These are phyloP conservation scores for Chaetomium globosum DNA, from an alignment of 2,329 filamentous ascomycete species.

Conservation along the genomic window DNA sequence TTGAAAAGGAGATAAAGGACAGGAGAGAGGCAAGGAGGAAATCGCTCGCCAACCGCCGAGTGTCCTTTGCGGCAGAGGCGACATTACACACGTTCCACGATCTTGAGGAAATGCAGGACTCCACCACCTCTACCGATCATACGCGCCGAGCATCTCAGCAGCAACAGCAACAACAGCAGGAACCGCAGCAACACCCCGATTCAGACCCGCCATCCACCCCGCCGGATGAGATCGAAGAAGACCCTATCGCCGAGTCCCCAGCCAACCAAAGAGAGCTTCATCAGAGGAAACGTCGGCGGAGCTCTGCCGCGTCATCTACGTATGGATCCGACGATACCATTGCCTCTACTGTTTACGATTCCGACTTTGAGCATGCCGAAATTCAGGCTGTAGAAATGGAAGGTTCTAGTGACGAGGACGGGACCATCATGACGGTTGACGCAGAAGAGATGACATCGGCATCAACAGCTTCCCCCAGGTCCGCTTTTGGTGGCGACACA, in stretches of 20 bases:
- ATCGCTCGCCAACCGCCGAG: conserved; percentile 86
- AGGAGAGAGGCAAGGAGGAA: conserved; percentile 87
- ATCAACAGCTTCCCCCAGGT: conserved; percentile 64
- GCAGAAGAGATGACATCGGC: conserved; percentile 74
- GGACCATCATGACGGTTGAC: conserved; percentile 80
- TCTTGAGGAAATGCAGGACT: conserved; percentile 84
- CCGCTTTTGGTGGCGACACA: conserved; percentile 62
- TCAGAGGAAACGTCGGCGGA: conserved; percentile 63
- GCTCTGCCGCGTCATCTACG: conserved; percentile 66
- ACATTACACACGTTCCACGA: conserved; percentile 97
- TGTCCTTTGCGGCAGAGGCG: conserved; percentile 96
- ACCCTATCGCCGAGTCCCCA: conserved; percentile 60
- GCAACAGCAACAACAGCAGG: conserved; percentile 29
- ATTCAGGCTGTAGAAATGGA: conserved; percentile 56
- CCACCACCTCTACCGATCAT: conserved; percentile 76
- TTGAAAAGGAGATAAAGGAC: conserved; percentile 66
- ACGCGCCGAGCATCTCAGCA: conserved; percentile 67
- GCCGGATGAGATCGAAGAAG: conserved; percentile 62
- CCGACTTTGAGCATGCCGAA: conserved; percentile 61
- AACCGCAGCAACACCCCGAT: conserved; percentile 40
- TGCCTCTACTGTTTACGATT: conserved; percentile 79
- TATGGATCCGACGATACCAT: conserved; percentile 67
- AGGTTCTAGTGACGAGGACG: conserved; percentile 61
- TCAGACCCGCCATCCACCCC: conserved; percentile 63
- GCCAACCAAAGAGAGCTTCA: conserved; percentile 67